Conservation (phyloP, 306 rosid species). For the Alnus rubra region DNA sequence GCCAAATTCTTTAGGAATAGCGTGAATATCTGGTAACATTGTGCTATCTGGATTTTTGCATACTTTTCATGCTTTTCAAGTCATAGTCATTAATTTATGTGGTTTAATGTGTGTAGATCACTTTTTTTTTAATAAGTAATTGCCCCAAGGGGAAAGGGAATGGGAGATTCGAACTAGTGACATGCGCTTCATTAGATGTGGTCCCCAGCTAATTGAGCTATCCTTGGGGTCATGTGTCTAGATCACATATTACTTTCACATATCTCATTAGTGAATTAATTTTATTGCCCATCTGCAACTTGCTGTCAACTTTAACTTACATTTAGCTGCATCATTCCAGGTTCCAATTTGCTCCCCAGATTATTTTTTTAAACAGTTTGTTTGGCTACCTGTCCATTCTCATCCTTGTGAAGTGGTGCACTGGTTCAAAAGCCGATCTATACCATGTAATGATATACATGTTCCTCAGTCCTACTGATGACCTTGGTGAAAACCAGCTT, state of each 20-base stretch:
- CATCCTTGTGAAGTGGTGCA: slow-evolving; percentile 86
- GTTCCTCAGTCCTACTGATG: slow-evolving; percentile 93
- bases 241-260: not conserved
- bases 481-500: slow-evolving; percentile 92
- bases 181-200: too few species aligned
- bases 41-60: slow-evolving; percentile 6
- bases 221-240: too few species aligned
- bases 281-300: slow-evolving; percentile 2
- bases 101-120: slow-evolving; percentile 6
- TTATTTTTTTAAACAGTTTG: slow-evolving; percentile 86
- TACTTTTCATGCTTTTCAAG: slow-evolving; percentile 1
- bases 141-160: too few species aligned
- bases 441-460: slow-evolving; percentile 97
- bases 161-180: too few species aligned
- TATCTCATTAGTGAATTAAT: slow-evolving; percentile 9
- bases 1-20: slow-evolving; percentile 67
- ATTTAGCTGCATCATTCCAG: slow-evolving; percentile 50
- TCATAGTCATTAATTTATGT: not conserved
- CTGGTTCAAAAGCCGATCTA: slow-evolving; percentile 91
- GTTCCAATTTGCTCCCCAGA: slow-evolving; percentile 91
- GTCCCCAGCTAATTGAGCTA: too few species aligned
- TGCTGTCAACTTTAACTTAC: slow-evolving; percentile 17
- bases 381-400: slow-evolving; percentile 90
- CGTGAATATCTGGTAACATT: slow-evolving; percentile 78
- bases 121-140: not conserved